Base-by-base conservation (phyloP, 2,329 filamentous ascomycete genomes). In the Ophiostoma pallidulum region DNA sequence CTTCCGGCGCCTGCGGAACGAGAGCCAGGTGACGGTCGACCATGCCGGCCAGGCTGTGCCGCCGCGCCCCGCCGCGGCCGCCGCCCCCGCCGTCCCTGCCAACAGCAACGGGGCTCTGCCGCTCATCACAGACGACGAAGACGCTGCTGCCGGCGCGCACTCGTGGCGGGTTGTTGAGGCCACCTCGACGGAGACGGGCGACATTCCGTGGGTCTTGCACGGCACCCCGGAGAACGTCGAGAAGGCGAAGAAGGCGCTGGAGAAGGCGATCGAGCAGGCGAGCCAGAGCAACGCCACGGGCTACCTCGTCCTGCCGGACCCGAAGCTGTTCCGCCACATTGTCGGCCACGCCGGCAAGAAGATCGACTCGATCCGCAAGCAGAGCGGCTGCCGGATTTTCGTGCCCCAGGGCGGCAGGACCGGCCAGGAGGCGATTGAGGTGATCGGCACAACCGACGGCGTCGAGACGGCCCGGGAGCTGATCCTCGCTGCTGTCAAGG, bases 331-430 rank as follows among this genome's bases (percentile, higher is more conserved):
- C 72, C 80, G 91, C 53, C 85, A 85, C 54, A 86, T 98, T 41
- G 89, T 98, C 57, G 92, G 92, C 4, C 82, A 84, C 54, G 86
- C 84, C 51, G 92, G 92, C 50, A 85, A 80, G 64, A 91, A 91
- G 66, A 94, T 98, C 64, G 96, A 96, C 67, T 72, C 80, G 36
- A 96, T 98, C 62, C 82, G 92, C 57, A 88, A 87, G 70, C 81
- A 92, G 71, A 96, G 89, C 44, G 86, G 86, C 47, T 96, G 90
- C 67, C 89, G 85, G 68, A 94, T 98, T 62, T 89, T 90, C 55
- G 91, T 98, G 35, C 92, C 92, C 19, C 85, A 94, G 65, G 71
- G n/a, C n/a, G n/a, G 51, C 39, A 47, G 36, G 19, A 28, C 47
- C 7, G 45, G 69, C 54, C 74, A 77, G 41, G 90, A 96, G 65